Base-by-base conservation (phyloP, 2,329 filamentous ascomycete genomes). In the Aspergillus terreus region DNA sequence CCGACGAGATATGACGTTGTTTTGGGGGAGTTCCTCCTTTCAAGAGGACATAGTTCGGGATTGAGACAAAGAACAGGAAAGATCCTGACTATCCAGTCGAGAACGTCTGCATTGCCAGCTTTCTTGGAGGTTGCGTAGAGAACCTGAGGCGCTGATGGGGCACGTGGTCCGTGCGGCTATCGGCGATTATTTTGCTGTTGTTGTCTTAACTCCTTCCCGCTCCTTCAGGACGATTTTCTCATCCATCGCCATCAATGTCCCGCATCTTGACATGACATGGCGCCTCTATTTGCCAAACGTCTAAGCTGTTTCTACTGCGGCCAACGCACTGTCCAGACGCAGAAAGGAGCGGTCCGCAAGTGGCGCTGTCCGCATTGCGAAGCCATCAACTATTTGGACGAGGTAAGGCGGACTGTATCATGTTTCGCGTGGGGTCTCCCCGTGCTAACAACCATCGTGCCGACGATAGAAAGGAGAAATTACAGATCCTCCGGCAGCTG, bases 241-340 rank as follows among this genome's bases (percentile, higher is more conserved):
- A 33, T 41, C 47, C 32, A 47, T 54, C 51, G 50, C 52, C 51
- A 44, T 50, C 50, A 49, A 55, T 56, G 30, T 46, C 9, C 32
- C 40, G 53, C 52, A 52, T 52, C 53, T 23, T 50, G 38, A 49
- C 53, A 54, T 61, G 65, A 59, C 44, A 77, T 76, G 73, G 70
- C 69, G 42, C 58, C 68, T 51, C 59, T 74, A 47, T 73, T 76
- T 48, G 63, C 66, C 42, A 74, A 71, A 62, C 71, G 72, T 59
- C 70, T 92, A 60, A 76, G 75, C 57, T 96, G 91, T 78, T 92
- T 95, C 76, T 95, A 92, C 71, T 96, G 92, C 71, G 87, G 88
- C 61, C 78, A 79, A 67, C 83, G 81, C 60, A 87, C 87, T 32
- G 76, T 78, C 32, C 77, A 82, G 50, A 76, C 72, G 57, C 84